A percentile compares a stretch with the other conserved stretches of the same genome.
Conservation (phyloP, 1,284 basidiomycete genomes). For the Cutaneotrichosporon cavernicola region DNA sequence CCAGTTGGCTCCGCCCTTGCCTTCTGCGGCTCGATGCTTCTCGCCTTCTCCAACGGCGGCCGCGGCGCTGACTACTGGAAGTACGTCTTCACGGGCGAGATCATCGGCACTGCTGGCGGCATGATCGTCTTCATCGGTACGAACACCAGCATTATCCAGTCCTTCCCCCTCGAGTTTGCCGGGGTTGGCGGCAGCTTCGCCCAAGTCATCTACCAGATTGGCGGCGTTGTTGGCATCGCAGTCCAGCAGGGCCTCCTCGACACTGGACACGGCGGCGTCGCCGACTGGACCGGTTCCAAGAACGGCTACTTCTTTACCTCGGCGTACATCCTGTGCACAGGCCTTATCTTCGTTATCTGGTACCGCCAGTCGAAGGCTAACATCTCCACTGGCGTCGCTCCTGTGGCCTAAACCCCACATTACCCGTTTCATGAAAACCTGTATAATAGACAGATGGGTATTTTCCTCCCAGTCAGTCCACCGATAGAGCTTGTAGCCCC, state of each 20-base stretch:
- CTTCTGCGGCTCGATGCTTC: conserved; percentile 45
- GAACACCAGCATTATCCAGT: conserved; percentile 44
- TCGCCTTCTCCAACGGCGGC: conserved; percentile 45
- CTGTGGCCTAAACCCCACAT: not conserved
- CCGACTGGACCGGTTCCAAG: conserved; percentile 41
- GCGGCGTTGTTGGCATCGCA: conserved; percentile 49
- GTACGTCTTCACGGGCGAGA: conserved; percentile 45
- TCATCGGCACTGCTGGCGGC: conserved; percentile 45
- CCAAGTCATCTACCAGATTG: conserved; percentile 50
- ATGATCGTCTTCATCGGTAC: conserved; percentile 50
- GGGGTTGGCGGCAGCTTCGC: conserved; percentile 45
- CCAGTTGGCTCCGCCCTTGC: conserved; percentile 36
- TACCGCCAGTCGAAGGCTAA: conserved; percentile 40
- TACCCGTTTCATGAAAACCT: not conserved
- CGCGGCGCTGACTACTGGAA: conserved; percentile 47
- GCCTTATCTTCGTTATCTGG: conserved; percentile 40
- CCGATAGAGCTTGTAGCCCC: no score
- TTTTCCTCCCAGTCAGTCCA: not conserved
- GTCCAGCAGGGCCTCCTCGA: conserved; percentile 43
- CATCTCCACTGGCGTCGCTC: not conserved
- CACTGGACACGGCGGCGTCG: conserved; percentile 36
- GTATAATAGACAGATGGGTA: not conserved
- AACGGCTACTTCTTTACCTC: conserved; percentile 47
- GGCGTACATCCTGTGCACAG: conserved; percentile 40
- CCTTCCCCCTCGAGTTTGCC: conserved; percentile 43